Conservation (phyloP, 2,329 filamentous ascomycete species). For the Monosporascus sp. region DNA sequence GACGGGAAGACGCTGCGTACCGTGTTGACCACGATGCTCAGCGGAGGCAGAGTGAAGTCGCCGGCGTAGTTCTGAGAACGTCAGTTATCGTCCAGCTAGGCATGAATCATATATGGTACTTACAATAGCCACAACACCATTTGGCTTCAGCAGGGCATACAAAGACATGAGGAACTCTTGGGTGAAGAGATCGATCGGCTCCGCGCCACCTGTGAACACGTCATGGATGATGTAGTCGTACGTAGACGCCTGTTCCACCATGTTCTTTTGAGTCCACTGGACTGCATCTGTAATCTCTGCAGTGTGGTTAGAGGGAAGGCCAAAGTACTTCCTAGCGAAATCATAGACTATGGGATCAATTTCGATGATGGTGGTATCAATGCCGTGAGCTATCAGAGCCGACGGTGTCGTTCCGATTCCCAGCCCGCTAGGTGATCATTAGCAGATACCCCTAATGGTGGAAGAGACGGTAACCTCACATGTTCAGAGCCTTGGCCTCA, state of each 20-base stretch:
- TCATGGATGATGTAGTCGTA: conserved; percentile 97
- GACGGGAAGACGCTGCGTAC: conserved; percentile 78
- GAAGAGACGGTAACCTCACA: conserved; percentile 50
- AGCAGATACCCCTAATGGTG: conserved; percentile 3
- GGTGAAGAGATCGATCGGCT: conserved; percentile 85
- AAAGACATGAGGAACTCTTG: conserved; percentile 73
- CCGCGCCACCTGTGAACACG: conserved; percentile 93
- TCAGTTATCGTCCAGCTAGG: background rate
- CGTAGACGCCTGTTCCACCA: conserved; percentile 35
- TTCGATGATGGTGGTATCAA: conserved; percentile 90
- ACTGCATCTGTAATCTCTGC: conserved; percentile 80
- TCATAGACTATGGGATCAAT: conserved; percentile 86
- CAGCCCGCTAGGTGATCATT: conserved; percentile 57
- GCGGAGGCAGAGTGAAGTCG: conserved; percentile 71
- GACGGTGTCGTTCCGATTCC: conserved; percentile 89
- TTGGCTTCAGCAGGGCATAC: conserved; percentile 62
- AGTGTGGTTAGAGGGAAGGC: conserved; percentile 69
- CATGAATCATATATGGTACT: conserved; percentile 26
- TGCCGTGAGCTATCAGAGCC: conserved; percentile 78
- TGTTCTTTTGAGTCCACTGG: conserved; percentile 51
- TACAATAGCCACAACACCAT: conserved; percentile 84
- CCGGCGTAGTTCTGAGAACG: conserved; percentile 80
- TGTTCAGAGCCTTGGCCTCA: conserved; percentile 75
- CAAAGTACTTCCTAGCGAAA: conserved; percentile 79
- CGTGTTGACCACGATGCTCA: conserved; percentile 74